These are phyloP conservation scores for Silene latifolia DNA, from an alignment of 148 eudicot species.

Conservation along the genomic window DNA sequence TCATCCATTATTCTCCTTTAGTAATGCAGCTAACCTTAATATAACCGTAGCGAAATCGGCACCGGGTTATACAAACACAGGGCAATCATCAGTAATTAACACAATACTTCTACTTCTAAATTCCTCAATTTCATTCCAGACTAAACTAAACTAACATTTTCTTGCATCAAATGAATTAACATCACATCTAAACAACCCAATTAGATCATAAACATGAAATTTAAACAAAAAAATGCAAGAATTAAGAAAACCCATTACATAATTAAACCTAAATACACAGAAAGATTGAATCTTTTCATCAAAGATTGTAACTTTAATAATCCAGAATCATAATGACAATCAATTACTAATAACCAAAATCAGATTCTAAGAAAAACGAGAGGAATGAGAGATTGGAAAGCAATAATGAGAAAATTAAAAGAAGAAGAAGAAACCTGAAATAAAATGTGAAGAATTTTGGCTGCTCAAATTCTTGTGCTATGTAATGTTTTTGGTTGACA, in stretches of 20 bases:
- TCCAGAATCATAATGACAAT: background rate
- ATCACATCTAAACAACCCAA: background rate
- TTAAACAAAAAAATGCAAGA: background rate
- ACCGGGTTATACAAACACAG: slow-evolving; percentile 28
- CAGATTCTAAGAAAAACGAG: background rate
- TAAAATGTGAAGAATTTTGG: slow-evolving; percentile 12
- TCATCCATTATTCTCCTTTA: slow-evolving; percentile 21
- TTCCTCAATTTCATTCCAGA: background rate
- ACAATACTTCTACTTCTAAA: background rate
- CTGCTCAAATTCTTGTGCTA: background rate
- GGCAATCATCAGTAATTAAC: slow-evolving; percentile 25
- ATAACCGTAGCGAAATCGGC: background rate
- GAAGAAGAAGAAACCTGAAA: slow-evolving; percentile 11
- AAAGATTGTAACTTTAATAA: background rate
- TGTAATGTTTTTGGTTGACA: background rate
- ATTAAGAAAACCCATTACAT: background rate
- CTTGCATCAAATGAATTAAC: background rate
- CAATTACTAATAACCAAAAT: background rate
- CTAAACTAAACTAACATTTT: background rate
- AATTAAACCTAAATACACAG: background rate
- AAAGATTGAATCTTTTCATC: slow-evolving; percentile 16
- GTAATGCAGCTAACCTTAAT: slow-evolving; percentile 20
- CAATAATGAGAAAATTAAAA: background rate
- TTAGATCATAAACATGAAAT: background rate
- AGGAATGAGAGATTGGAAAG: background rate